phyloP scores from a whole-genome alignment of 345 rosid species.

The Eucalyptus regnans region DNA sequence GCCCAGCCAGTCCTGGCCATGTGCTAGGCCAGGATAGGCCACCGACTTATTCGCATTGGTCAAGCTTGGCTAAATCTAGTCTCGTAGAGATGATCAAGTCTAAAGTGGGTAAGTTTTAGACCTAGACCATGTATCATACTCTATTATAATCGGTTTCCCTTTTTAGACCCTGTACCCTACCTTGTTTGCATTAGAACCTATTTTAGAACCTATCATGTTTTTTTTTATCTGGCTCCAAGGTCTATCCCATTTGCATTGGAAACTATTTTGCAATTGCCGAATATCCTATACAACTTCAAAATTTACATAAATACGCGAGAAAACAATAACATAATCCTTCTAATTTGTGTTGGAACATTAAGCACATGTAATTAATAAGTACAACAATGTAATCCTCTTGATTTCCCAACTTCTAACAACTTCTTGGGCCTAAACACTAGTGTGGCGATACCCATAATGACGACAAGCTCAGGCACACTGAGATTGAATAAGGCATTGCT shows the following conservation, averaged over 20 bases:
- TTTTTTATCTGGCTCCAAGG: accelerated
- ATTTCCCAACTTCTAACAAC: slow-evolving; percentile 77
- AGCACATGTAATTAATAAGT: too few relatives aligned
- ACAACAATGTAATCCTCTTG: too few relatives aligned
- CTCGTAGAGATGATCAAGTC: too few relatives aligned
- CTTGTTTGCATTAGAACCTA: background rate
- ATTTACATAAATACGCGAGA: too few relatives aligned
- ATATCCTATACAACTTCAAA: accelerated
- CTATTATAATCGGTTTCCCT: too few relatives aligned
- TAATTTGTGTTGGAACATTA: too few relatives aligned
- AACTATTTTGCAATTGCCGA: accelerated
- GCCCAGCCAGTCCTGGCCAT: background rate
- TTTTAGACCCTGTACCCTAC: background rate
- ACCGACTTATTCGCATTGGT: accelerated
- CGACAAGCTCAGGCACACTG: slow-evolving; percentile 80
- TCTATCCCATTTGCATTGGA: background rate
- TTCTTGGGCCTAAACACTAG: slow-evolving; percentile 85
- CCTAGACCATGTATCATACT: background rate
- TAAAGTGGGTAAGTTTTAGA: accelerated
- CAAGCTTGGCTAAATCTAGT: background rate
- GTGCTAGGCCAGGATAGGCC: background rate
- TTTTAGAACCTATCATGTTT: too few relatives aligned
- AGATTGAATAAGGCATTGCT: slow-evolving; percentile 80
- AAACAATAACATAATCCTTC: background rate
- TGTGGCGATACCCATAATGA: slow-evolving; percentile 78